Percentiles rank a stretch among this genome's conserved stretches.
Conservation (phyloP, 73 alveolate genomes). For the Paramecium bursaria region DNA sequence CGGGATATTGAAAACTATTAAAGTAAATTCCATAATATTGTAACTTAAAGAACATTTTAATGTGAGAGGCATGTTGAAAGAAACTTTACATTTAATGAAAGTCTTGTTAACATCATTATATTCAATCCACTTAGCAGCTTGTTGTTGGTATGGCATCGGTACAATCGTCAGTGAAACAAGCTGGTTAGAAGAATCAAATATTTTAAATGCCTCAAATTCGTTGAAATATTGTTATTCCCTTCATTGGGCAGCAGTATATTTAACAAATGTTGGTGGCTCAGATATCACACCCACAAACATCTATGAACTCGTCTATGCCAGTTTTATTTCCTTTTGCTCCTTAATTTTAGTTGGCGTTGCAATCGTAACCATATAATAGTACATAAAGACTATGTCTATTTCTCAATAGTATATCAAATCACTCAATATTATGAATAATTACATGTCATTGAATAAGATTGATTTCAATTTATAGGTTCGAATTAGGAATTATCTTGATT, state of each 20-base stretch:
- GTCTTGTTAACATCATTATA: background rate
- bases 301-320: constrained; percentile 23
- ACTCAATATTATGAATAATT: constrained; percentile 48
- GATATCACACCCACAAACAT: background rate
- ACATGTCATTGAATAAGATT: constrained; percentile 48
- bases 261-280: constrained; percentile 8
- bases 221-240: constrained; percentile 24
- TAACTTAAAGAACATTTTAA: constrained; percentile 30
- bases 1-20: background rate
- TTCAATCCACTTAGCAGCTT: constrained; percentile 17
- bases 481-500: constrained; percentile 53
- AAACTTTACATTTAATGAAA: background rate
- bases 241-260: constrained; percentile 55
- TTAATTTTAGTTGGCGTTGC: background rate
- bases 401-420: no score
- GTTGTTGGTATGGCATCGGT: constrained; percentile 52
- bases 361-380: background rate
- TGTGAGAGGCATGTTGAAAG: constrained; percentile 14
- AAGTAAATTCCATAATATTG: background rate
- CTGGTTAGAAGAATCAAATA: constrained; percentile 8
- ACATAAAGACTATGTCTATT: no score
- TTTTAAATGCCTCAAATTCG: background rate
- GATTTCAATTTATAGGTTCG: constrained; percentile 41
- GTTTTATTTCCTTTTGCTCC: constrained; percentile 10
- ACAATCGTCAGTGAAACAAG: background rate